A percentile compares a stretch with the other conserved stretches of the same genome.
phyloP scores from a whole-genome alignment of 2,329 filamentous ascomycete genomes.

The Ascocoryne sarcoides region DNA sequence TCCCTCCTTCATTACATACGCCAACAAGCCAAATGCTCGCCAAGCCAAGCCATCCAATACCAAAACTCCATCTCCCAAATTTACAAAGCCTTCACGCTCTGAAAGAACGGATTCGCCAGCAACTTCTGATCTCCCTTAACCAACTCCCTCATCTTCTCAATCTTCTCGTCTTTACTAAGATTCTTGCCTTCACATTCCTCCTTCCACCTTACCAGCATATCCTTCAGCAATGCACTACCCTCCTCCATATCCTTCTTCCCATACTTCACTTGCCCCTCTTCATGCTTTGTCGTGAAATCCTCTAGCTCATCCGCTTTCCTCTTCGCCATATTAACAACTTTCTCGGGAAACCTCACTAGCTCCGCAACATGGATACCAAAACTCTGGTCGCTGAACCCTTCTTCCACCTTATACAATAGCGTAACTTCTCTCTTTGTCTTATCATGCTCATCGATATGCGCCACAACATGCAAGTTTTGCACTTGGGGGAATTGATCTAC shows the following conservation, averaged over 20 bases:
- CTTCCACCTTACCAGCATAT: slow-evolving; percentile 80
- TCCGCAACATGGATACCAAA: slow-evolving; percentile 99
- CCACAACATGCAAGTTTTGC: slow-evolving; percentile 88
- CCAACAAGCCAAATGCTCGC: no score
- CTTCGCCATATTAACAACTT: slow-evolving; percentile 99
- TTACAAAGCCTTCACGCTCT: slow-evolving; percentile 38
- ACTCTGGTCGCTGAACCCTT: slow-evolving; percentile 90
- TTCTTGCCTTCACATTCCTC: slow-evolving; percentile 52
- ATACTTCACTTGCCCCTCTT: slow-evolving; percentile 51
- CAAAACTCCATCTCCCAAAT: no score
- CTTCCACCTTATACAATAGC: slow-evolving; percentile 91
- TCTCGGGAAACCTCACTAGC: slow-evolving; percentile 89
- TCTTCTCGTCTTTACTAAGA: slow-evolving; percentile 67
- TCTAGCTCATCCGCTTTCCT: slow-evolving; percentile 96
- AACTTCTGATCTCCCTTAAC: slow-evolving; percentile 63
- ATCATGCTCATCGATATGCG: slow-evolving; percentile 58
- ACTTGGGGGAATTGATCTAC: slow-evolving; percentile 82
- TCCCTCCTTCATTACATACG: no score
- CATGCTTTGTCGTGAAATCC: slow-evolving; percentile 79
- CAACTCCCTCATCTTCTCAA: slow-evolving; percentile 68
- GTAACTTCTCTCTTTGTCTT: slow-evolving; percentile 67
- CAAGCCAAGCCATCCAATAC: no score
- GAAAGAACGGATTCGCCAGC: slow-evolving; percentile 60
- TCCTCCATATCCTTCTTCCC: slow-evolving; percentile 68
- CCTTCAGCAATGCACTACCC: slow-evolving; percentile 77